phyloP scores from a whole-genome alignment of 208 protist species.

The Leishmania tropica region DNA sequence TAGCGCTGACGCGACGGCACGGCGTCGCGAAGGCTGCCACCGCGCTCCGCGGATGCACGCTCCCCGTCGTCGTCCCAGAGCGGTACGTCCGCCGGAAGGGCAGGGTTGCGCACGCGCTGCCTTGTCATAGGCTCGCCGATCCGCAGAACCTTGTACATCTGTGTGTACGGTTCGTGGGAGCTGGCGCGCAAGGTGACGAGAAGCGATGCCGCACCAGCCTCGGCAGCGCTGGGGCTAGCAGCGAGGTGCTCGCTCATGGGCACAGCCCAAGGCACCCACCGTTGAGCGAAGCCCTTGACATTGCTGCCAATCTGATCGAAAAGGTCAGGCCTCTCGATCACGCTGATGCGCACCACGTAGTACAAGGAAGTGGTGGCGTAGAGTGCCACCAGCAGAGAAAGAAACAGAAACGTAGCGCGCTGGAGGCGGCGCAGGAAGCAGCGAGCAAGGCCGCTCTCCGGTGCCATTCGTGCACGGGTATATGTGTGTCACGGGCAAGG shows the following conservation, averaged over 20 bases:
- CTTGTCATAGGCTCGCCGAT: slow-evolving; percentile 2
- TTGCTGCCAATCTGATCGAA: neutral
- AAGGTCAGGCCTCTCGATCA: neutral
- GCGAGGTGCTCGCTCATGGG: neutral
- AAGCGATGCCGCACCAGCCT: neutral
- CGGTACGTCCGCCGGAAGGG: slow-evolving; percentile 18
- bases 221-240: neutral
- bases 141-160: slow-evolving; percentile 11
- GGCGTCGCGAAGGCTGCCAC: neutral
- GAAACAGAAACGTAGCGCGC: slow-evolving; percentile 13
- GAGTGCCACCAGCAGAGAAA: slow-evolving; percentile 8
- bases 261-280: neutral
- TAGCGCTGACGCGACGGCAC: slow-evolving; percentile 36
- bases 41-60: neutral
- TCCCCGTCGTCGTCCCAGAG: slow-evolving; percentile 7
- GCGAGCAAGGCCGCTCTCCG: neutral
- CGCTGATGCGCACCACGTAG: slow-evolving; percentile 32
- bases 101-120: slow-evolving; percentile 31
- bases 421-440: slow-evolving; percentile 22
- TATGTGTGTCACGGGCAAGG: neutral
- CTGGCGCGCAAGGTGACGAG: neutral
- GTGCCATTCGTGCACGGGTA: neutral
- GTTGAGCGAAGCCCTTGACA: neutral
- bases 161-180: neutral
- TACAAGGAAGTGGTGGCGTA: slow-evolving; percentile 21